Percentiles rank a stretch among this genome's conserved stretches.
Evolutionary conservation across 805 yeast genomes (phyloP).

Genomic region (Starmera dryadoides): DNA sequence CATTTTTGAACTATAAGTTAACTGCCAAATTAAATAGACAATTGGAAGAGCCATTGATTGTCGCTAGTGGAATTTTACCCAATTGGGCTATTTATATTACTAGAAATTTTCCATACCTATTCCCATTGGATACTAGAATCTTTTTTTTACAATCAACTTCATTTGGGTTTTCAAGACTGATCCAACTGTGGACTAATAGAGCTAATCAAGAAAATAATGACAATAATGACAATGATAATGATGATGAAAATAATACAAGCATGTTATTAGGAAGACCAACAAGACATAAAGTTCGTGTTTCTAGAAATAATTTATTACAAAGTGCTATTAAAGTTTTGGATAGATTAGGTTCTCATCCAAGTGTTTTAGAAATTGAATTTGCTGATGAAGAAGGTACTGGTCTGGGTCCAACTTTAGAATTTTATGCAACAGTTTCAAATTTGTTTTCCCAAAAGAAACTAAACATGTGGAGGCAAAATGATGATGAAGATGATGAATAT

Average conservation of each 20-base stretch:
- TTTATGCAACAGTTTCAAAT: constrained; percentile 73
- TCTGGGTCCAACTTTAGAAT: constrained; percentile 91
- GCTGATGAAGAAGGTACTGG: constrained; percentile 94
- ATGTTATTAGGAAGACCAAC: constrained; percentile 68
- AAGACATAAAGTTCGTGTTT: constrained; percentile 72
- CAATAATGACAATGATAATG: constrained; percentile 22
- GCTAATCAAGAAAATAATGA: constrained; percentile 30
- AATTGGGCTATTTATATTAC: constrained; percentile 78
- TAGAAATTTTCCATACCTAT: constrained; percentile 68
- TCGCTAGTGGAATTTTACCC: constrained; percentile 82
- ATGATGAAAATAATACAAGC: constrained; percentile 15
- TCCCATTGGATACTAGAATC: constrained; percentile 76
- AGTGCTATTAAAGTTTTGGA: constrained; percentile 77
- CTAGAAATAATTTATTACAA: constrained; percentile 61
- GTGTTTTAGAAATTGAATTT: constrained; percentile 79
- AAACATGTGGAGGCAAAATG: constrained; percentile 60
- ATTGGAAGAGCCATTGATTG: constrained; percentile 81
- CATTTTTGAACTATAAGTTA: constrained; percentile 69
- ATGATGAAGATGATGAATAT: constrained; percentile 25
- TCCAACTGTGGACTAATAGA: constrained; percentile 66
- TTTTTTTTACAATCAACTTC: constrained; percentile 81
- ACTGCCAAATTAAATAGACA: constrained; percentile 84
- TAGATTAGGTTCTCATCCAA: constrained; percentile 71
- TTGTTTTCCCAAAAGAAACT: constrained; percentile 56
- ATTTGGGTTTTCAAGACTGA: constrained; percentile 80